These are phyloP conservation scores for Lepraria neglecta DNA, from an alignment of 495 filamentous ascomycete species.

Conservation along the genomic window DNA sequence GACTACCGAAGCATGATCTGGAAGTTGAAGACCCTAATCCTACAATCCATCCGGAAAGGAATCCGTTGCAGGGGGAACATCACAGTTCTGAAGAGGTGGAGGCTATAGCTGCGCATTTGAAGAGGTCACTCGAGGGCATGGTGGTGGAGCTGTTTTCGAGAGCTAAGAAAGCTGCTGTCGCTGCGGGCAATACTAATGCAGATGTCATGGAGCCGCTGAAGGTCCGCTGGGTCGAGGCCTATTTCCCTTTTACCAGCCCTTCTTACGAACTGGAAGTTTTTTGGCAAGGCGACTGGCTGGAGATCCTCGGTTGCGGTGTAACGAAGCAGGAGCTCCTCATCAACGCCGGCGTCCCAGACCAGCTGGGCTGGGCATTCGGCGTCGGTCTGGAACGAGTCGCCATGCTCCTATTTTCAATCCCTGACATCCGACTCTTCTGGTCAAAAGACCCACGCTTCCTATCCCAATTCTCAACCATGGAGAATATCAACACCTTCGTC, in stretches of 20 bases:
- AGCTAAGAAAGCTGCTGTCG: constrained; percentile 59
- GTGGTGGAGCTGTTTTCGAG: constrained; percentile 82
- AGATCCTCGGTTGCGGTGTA: constrained; percentile 90
- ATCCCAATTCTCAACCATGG: constrained; percentile 58
- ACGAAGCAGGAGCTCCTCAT: constrained; percentile 71
- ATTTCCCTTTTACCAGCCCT: constrained; percentile 90
- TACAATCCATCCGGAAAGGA: constrained; percentile 67
- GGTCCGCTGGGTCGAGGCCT: constrained; percentile 92
- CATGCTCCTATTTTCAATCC: constrained; percentile 92
- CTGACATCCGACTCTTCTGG: constrained; percentile 98
- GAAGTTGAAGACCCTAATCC: constrained; percentile 81
- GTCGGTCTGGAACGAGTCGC: constrained; percentile 88
- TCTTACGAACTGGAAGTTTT: constrained; percentile 95
- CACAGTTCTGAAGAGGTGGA: constrained; percentile 73
- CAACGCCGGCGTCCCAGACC: constrained; percentile 66
- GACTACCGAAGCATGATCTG: constrained; percentile 63
- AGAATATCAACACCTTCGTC: constrained; percentile 59
- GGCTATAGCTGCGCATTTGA: constrained; percentile 78
- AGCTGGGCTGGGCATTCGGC: constrained; percentile 93
- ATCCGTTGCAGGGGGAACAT: constrained; percentile 68
- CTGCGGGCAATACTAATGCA: constrained; percentile 41
- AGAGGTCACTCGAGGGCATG: constrained; percentile 79
- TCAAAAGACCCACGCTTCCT: constrained; percentile 76
- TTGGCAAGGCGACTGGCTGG: constrained; percentile 92
- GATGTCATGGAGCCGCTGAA: constrained; percentile 59